These are phyloP conservation scores for Simmondsia chinensis DNA, from an alignment of 148 eudicot species.

Conservation along the genomic window DNA sequence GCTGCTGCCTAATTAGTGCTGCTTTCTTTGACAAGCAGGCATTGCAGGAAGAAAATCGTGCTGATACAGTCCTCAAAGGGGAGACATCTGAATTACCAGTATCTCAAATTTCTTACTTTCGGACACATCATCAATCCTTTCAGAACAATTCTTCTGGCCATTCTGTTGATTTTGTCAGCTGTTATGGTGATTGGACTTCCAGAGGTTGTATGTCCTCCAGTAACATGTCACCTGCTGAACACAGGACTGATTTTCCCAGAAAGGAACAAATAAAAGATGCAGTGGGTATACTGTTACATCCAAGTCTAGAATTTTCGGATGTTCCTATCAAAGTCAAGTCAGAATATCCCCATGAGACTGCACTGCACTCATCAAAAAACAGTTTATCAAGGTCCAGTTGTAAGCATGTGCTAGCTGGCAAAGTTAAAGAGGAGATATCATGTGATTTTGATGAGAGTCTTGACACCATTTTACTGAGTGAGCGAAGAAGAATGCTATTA, in stretches of 20 bases:
- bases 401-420: slow-evolving; percentile 9
- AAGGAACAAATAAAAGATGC: slow-evolving; percentile 13
- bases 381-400: slow-evolving; percentile 5
- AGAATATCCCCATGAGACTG: slow-evolving; percentile 11
- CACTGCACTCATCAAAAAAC: slow-evolving; percentile 11
- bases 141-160: slow-evolving; percentile 2
- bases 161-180: slow-evolving; percentile 19
- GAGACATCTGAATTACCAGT: too few species aligned
- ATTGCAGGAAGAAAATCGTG: too few species aligned
- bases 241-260: neutral
- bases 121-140: slow-evolving; percentile 4
- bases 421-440: slow-evolving; percentile 20
- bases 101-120: too few species aligned
- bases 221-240: slow-evolving; percentile 8
- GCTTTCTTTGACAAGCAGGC: too few species aligned
- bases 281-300: slow-evolving; percentile 3
- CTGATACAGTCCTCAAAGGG: too few species aligned
- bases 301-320: slow-evolving; percentile 10
- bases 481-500: slow-evolving; percentile 48
- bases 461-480: slow-evolving; percentile 48
- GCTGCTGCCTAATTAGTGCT: too few species aligned
- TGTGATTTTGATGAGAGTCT: slow-evolving; percentile 39
- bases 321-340: slow-evolving; percentile 10
- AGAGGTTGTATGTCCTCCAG: slow-evolving; percentile 7
- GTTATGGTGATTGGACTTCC: slow-evolving; percentile 8